phyloP scores from a whole-genome alignment of 1,284 basidiomycete species.

The Pseudozyma thailandica region DNA sequence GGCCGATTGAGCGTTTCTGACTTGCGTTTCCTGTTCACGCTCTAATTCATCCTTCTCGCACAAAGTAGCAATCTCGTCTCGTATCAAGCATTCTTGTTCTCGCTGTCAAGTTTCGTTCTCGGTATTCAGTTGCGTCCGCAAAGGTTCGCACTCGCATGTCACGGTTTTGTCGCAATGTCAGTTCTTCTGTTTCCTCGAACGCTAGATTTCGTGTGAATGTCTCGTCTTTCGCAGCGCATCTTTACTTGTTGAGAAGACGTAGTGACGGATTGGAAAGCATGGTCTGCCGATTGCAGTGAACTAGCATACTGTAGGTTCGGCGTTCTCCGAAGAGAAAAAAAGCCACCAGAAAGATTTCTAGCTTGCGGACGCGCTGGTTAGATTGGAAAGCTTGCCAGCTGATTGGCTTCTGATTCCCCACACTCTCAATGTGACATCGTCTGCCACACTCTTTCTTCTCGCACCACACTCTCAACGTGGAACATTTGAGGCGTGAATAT shows the following conservation, averaged over 20 bases:
- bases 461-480: too few relatives aligned
- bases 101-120: not conserved
- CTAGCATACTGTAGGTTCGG: not conserved
- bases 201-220: too few relatives aligned
- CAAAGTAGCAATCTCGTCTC: not conserved
- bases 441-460: too few relatives aligned
- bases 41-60: slow-evolving; percentile 25
- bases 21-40: slow-evolving; percentile 63
- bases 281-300: too few relatives aligned
- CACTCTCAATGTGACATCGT: not conserved
- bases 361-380: slow-evolving; percentile 1
- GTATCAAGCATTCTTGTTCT: not conserved
- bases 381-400: not conserved
- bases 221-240: too few relatives aligned
- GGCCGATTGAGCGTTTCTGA: slow-evolving; percentile 65
- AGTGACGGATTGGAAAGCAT: too few relatives aligned
- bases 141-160: slow-evolving; percentile 13
- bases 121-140: not conserved
- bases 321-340: slow-evolving; percentile 9
- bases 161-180: slow-evolving; percentile 11
- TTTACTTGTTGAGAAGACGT: too few relatives aligned
- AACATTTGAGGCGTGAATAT: too few relatives aligned
- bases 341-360: not conserved
- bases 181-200: not conserved
- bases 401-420: not conserved